Evolutionary conservation across 768 basidiomycete species (phyloP), one percentile per base, ranked within the genome.

Genomic region (Phylloporus scabripes): DNA sequence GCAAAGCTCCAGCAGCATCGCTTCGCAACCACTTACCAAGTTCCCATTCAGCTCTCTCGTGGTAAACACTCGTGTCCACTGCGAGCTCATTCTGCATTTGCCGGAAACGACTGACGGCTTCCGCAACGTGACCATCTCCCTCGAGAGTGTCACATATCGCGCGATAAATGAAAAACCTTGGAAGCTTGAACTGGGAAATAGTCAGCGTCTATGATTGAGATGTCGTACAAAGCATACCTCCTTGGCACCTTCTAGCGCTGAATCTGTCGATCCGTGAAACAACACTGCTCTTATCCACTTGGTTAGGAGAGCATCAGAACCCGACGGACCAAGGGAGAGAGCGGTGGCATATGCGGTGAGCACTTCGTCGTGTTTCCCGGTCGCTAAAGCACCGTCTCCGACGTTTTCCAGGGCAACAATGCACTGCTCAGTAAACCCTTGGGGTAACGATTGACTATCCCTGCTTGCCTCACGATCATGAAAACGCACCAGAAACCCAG

Each of bases 401-500:
- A 32, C 18, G 2, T 21, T 20, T 28, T 32, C 29, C 29, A 43
- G 31, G 1, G 42, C 15, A 7, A 7, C 9, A 14, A 21, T 7
- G 12, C 42, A 43, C 21, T 29, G 1, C 3, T 12, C 5, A 2
- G 17, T 32, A 24, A 57, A 57, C 7, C 37, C 56, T 57, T 20
- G 20, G 10, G 11, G 21, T 0, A 23, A 10, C 1, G 4, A 37
- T 37, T 23, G 0, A 32, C 10, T 14, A 8, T 3, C 15, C 11
- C 5, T 14, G 1, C 1, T 14, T 0, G 20, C 4, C 1, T 1
- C 9, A 1, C 2, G 7, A 43, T 2, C 7, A 14, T 1, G 5
- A n/a, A 38, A 15, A 49, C 48, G 26, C 15, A 53, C 56, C 33
- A 3, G 38, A 3, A 20, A 52, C 10, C 56, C 55, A 57, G n/a